A percentile compares a stretch with the other conserved stretches of the same genome.
Evolutionary conservation across 306 rosid species (phyloP).

Genomic region (Fragaria nilgerrensis): DNA sequence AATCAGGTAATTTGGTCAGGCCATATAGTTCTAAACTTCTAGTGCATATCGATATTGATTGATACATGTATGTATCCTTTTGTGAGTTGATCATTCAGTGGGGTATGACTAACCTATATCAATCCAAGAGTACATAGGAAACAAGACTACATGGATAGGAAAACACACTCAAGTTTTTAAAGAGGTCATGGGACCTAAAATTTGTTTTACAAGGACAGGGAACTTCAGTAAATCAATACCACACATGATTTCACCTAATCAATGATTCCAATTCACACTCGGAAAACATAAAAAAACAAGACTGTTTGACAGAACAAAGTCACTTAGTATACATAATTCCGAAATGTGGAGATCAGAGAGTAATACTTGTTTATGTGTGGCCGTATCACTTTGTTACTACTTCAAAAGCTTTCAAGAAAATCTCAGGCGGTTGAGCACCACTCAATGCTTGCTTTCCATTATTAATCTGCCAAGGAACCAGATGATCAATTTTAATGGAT

Average conservation of each 20-base stretch:
- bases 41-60: too few relatives aligned
- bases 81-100: too few relatives aligned
- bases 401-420: constrained; percentile 71
- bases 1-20: too few relatives aligned
- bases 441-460: constrained; percentile 59
- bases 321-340: neutral
- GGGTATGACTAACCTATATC: neutral
- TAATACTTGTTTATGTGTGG: neutral
- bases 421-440: constrained; percentile 78
- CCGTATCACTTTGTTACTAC: constrained; percentile 39
- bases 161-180: neutral
- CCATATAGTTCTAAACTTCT: too few relatives aligned
- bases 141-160: neutral
- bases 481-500: constrained; percentile 1
- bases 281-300: neutral
- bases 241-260: too few relatives aligned
- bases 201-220: too few relatives aligned
- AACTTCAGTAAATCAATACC: too few relatives aligned
- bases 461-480: constrained; percentile 59
- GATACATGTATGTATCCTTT: too few relatives aligned
- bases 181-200: too few relatives aligned
- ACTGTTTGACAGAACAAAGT: neutral
- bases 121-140: neutral
- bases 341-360: neutral
- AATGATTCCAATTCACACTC: neutral